Evolutionary conservation across 805 yeast species (phyloP).

Genomic region (Zygotorulaspora sp.): DNA sequence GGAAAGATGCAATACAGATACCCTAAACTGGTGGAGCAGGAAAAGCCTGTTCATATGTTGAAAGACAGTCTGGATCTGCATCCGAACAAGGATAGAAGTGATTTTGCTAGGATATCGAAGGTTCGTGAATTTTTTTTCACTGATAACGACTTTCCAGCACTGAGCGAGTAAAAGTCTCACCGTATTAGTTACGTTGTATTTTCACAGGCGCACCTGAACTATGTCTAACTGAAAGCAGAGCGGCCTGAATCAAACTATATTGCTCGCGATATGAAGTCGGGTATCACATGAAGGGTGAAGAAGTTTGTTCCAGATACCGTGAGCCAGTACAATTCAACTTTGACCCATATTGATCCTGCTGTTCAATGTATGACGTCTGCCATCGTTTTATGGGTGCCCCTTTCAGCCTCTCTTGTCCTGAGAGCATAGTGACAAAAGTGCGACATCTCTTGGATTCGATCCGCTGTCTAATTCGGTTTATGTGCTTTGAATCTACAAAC

Average conservation of each 20-base stretch:
- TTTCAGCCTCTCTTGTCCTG: slow-evolving; percentile 1
- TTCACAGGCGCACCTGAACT: slow-evolving; percentile 1
- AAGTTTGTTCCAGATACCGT: background rate
- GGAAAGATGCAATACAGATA: background rate
- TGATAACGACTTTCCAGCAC: background rate
- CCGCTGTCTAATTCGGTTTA: background rate
- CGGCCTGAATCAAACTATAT: background rate
- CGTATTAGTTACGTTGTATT: background rate
- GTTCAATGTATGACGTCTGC: background rate
- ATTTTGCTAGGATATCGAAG: background rate
- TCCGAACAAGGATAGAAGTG: background rate
- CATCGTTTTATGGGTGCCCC: too few relatives aligned
- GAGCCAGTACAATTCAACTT: background rate
- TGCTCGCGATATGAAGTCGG: background rate
- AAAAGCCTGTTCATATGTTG: slow-evolving; percentile 1
- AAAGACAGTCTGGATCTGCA: background rate
- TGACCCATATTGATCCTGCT: background rate
- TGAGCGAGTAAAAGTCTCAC: background rate
- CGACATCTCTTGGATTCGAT: slow-evolving; percentile 3
- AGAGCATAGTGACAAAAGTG: slow-evolving; percentile 3
- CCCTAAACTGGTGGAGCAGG: background rate
- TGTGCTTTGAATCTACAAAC: slow-evolving; percentile 1
- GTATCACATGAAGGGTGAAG: slow-evolving; percentile 1
- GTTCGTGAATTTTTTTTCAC: slow-evolving; percentile 1
- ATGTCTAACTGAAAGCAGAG: slow-evolving; percentile 2